Evolutionary conservation across 495 filamentous ascomycete species (phyloP), one percentile per base, ranked within the genome.

Genomic region (Acidiella bohemica): DNA sequence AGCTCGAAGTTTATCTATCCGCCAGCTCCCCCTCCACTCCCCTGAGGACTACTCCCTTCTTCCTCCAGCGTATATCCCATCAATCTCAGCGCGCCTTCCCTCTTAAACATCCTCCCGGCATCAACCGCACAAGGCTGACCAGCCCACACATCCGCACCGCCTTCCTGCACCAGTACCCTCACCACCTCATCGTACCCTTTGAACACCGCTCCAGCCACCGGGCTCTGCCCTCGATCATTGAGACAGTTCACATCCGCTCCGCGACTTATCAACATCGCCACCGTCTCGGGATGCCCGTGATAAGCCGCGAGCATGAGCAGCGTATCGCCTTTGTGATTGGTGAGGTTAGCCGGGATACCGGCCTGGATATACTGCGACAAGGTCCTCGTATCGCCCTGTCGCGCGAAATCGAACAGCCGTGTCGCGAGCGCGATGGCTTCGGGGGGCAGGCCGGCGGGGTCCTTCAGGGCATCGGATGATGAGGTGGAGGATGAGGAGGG

Each of bases 151-250:
- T 59, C 53, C 36, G 58, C 60, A n/a, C n/a, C n/a, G 7, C 56
- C 56, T 9, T 14, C 51, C 50, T 59, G 53, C 33, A 49, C 49
- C 42, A 62, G 27, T 19, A 44, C 49, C 49, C 33, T 53, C 10
- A 64, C 61, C 7, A 62, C 53, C 12, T 59, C 61, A n/a, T 49
- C 53, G 32, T 40, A 50, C 6, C 58, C 60, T 46, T 64, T 64
- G 42, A 64, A 64, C 41, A 64, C 59, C 21, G 61, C 59, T n/a
- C 61, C 61, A 1, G 60, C 61, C 16, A 64, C 32, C 0, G 55
- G 50, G 36, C 51, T 57, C 47, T 64, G 61, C 1, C 61, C 61
- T 11, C 58, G 36, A 6, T 49, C 60, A 40, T 64, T 64, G 9
- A 64, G 23, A n/a, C 50, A 44, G 35, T 64, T 60, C 16, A 52